Conservation (phyloP, 345 rosid genomes). For the Pugionium cornutum region DNA sequence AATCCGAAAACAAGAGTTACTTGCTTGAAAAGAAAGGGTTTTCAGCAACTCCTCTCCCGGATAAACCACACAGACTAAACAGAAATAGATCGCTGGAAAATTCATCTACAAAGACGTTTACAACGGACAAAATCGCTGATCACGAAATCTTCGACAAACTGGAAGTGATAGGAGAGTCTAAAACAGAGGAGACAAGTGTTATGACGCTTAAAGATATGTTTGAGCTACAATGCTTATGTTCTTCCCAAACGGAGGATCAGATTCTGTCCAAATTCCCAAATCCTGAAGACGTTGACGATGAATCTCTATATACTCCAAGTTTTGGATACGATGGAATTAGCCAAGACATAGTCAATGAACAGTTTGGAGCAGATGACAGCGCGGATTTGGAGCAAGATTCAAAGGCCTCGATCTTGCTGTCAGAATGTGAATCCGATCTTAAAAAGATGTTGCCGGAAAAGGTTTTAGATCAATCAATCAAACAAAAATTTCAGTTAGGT, state of each 20-base stretch:
- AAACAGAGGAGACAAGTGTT: conserved; percentile 34
- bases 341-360: conserved; percentile 34
- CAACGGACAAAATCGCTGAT: conserved; percentile 22
- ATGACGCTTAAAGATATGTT: conserved; percentile 49
- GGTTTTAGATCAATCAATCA: conserved; percentile 30
- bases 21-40: conserved; percentile 40
- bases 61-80: conserved; percentile 31
- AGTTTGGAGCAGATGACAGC: conserved; percentile 28
- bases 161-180: conserved; percentile 28
- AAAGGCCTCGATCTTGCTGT: conserved; percentile 26
- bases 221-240: conserved; percentile 41
- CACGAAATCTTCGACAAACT: conserved; percentile 22
- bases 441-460: conserved; percentile 28
- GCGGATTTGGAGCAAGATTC: conserved; percentile 32
- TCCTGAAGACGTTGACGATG: conserved; percentile 26
- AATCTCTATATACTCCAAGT: conserved; percentile 31
- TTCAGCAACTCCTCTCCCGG: conserved; percentile 42
- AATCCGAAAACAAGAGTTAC: conserved; percentile 35
- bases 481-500: conserved; percentile 43
- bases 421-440: conserved; percentile 28
- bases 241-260: conserved; percentile 39
- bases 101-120: conserved; percentile 17
- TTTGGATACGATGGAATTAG: conserved; percentile 25
- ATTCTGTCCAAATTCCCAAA: conserved; percentile 27
- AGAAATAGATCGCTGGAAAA: conserved; percentile 4